Conservation (phyloP, 2,329 filamentous ascomycete species). For the Fusarium denticulatum region DNA sequence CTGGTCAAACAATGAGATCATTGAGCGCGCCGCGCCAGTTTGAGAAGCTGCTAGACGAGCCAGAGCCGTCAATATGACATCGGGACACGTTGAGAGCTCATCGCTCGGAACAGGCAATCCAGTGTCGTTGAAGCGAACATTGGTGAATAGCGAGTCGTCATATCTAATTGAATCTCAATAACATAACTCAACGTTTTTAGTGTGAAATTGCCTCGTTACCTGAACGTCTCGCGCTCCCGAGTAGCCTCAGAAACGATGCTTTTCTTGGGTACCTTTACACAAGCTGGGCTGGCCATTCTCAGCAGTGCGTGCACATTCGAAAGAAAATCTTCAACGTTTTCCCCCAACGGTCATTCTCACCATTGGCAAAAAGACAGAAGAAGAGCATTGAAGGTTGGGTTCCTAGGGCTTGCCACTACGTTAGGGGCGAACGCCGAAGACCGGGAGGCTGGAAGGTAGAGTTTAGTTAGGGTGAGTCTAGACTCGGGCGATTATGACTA, state of each 20-base stretch:
- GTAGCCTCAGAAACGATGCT: constrained; percentile 38
- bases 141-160: constrained; percentile 16
- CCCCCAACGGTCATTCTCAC: background rate
- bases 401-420: background rate
- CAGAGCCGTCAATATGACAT: constrained; percentile 57
- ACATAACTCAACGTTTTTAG: background rate
- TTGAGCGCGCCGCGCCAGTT: constrained; percentile 52
- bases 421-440: constrained; percentile 4
- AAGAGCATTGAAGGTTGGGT: background rate
- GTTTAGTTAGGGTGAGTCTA: constrained; percentile 9
- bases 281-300: constrained; percentile 4
- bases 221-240: constrained; percentile 48
- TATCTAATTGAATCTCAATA: background rate
- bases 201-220: constrained; percentile 24
- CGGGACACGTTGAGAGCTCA: constrained; percentile 44
- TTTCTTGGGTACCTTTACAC: constrained; percentile 13
- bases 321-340: background rate
- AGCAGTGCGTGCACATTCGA: background rate
- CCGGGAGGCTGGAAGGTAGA: constrained; percentile 1
- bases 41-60: constrained; percentile 59
- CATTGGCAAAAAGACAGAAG: background rate
- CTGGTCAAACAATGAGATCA: constrained; percentile 63
- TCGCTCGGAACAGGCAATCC: constrained; percentile 36
- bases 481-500: constrained; percentile 14
- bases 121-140: constrained; percentile 39